Evolutionary conservation across 768 basidiomycete species (phyloP), one percentile per base, ranked within the genome.

Genomic region (Kwoniella sp.): DNA sequence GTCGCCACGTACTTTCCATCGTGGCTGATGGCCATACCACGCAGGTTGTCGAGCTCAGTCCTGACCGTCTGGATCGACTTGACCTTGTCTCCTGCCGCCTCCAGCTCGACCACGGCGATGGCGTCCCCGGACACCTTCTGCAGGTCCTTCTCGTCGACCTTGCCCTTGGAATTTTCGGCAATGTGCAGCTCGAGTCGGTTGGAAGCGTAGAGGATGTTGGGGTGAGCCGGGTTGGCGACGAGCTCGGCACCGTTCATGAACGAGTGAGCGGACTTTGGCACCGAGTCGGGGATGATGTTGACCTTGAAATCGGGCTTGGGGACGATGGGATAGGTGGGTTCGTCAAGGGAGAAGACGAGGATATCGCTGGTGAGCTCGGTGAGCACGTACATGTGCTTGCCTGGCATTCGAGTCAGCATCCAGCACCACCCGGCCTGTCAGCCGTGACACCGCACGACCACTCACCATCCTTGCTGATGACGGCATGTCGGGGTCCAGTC

Each of bases 361-460:
- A 72, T 36, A 6, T 56, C 43, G 51, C 65, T 62, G 3, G 54
- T 42, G 22, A 74, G 56, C 53, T 74, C 73, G 12, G 68, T 63
- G 34, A 74, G 51, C 25, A 65, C 53, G 59, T 72, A 74, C 40
- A 74, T 63, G 58, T 70, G 60, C 57, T 70, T 69, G 32, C 54
- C 70, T 71, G 19, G n/a, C n/a, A n/a, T n/a, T n/a, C n/a, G n/a
- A n/a, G n/a, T n/a, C 71, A 33, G 81, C 78, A 12, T 83, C 63
- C 50, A 79, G 63, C 28, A 83, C 81, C 63, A 89, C 85, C 74
- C n/a, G n/a, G n/a, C n/a, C n/a, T 12, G 27, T 34, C 26, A 12
- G 49, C 83, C 80, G 67, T 91, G 89, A 28, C 89, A 80, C 6
- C 20, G 29, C 34, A 36, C 19, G 8, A 8, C 22, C 15, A 41